Percentiles rank a stretch among this genome's conserved stretches.
Conservation (phyloP, 305 asterid species). For the Solanum hybrid region DNA sequence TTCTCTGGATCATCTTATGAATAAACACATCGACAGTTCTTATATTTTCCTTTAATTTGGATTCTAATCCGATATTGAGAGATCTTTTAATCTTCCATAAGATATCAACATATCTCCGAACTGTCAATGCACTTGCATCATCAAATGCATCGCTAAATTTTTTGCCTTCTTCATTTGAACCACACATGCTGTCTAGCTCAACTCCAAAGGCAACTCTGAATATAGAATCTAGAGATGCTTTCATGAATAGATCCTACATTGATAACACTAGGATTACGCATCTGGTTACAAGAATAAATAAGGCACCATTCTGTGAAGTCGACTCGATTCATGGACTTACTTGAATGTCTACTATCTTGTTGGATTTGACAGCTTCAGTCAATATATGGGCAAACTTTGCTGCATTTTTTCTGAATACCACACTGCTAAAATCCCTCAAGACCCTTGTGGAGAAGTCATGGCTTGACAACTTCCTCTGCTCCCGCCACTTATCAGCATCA, state of each 20-base stretch:
- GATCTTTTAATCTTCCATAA: slow-evolving; percentile 45
- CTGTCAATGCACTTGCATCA: slow-evolving; percentile 39
- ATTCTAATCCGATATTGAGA: slow-evolving; percentile 51
- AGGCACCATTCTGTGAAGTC: neutral
- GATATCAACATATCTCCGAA: slow-evolving; percentile 36
- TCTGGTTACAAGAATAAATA: neutral
- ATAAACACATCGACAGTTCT: slow-evolving; percentile 33
- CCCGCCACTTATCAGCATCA: slow-evolving; percentile 43
- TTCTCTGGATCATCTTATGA: slow-evolving; percentile 32
- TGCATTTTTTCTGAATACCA: slow-evolving; percentile 36
- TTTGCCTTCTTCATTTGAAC: slow-evolving; percentile 27
- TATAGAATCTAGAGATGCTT: slow-evolving; percentile 47
- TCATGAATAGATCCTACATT: slow-evolving; percentile 43
- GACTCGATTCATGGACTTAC: slow-evolving; percentile 16
- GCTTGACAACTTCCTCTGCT: slow-evolving; percentile 47
- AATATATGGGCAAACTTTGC: slow-evolving; percentile 36
- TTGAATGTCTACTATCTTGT: slow-evolving; percentile 42
- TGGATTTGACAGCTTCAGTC: slow-evolving; percentile 25
- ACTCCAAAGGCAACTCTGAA: slow-evolving; percentile 49
- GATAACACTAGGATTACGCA: neutral
- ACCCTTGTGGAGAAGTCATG: slow-evolving; percentile 45
- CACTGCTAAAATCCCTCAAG: slow-evolving; percentile 43
- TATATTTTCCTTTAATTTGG: slow-evolving; percentile 30
- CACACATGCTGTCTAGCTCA: slow-evolving; percentile 44
- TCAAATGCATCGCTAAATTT: slow-evolving; percentile 44